Conservation (phyloP, 768 basidiomycete genomes). For the Termitomyces sp. region DNA sequence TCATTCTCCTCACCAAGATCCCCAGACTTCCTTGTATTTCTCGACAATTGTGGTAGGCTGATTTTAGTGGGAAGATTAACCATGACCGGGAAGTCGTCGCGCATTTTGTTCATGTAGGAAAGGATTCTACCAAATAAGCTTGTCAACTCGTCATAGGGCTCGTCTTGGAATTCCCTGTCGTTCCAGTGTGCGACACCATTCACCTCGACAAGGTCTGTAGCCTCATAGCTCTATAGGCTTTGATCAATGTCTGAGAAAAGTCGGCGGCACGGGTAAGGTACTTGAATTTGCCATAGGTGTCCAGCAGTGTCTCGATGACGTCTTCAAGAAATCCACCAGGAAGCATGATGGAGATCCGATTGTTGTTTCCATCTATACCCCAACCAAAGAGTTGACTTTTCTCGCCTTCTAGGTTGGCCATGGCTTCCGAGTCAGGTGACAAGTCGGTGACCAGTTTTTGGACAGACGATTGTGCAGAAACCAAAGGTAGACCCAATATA, state of each 20-base stretch:
- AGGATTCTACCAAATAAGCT: background rate
- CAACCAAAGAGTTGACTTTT: background rate
- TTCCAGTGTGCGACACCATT: background rate
- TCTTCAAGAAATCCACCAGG: too few relatives aligned
- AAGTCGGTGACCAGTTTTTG: background rate
- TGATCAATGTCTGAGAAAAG: background rate
- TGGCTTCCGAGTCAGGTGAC: background rate
- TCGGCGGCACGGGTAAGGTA: background rate
- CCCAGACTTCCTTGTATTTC: background rate
- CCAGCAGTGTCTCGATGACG: too few relatives aligned
- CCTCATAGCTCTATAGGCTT: background rate
- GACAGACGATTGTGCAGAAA: background rate
- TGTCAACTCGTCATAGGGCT: background rate
- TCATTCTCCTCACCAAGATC: too few relatives aligned
- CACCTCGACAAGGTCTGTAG: background rate
- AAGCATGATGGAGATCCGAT: background rate
- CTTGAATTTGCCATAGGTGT: background rate
- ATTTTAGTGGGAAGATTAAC: background rate
- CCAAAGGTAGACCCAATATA: background rate
- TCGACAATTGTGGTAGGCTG: background rate
- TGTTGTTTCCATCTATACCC: background rate
- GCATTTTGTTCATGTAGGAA: background rate
- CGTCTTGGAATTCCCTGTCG: background rate
- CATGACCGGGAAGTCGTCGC: background rate
- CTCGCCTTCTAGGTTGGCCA: background rate